Evolutionary conservation across 2,329 filamentous ascomycete species (phyloP), one percentile per base, ranked within the genome.

Genomic region (Alternaria rosae): DNA sequence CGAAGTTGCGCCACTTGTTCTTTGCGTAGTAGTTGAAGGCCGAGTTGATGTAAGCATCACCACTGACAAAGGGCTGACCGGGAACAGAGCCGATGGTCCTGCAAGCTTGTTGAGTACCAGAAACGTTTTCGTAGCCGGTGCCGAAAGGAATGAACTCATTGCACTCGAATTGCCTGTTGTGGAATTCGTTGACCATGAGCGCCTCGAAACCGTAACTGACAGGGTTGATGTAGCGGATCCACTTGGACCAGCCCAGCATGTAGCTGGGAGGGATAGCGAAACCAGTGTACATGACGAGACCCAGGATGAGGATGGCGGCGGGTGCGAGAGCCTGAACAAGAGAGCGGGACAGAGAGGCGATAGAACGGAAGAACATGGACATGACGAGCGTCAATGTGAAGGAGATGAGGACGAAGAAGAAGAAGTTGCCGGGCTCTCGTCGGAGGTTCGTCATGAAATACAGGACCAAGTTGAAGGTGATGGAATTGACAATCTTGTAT

Each of bases 391-490:
- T 92, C 1, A 88, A 89, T 61, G 86, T 76, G 80, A 94, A 92
- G 3, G 88, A 90, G 74, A 94, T 86, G 54, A 97, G 83, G 60
- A 93, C 79, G 85, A 92, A 97, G 81, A 93, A 91, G 84, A 97
- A 97, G 84, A 95, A 97, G 0, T 89, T 81, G 3, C 89, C 91
- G 0, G 91, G 83, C 65, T 91, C 88, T 54, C 92, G 86, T 57
- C 91, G 87, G 28, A 97, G 82, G 66, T 93, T 91, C 0, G 92
- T 91, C 88, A 97, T 90, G 80, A 97, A 97, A 82, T 97, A 97
- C 3, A 97, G 80, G 1, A 88, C 85, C 30, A 94, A 54, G 76
- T 97, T 96, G 84, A 96, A 97, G 5, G 87, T 80, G 66, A 96
- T 85, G 1, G 87, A 81, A 70, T 94, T 94, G n/a, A 80, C 38